Percentiles rank a stretch among this genome's conserved stretches.
Conservation (phyloP, 306 rosid species). For the Pyrus betulifolia region DNA sequence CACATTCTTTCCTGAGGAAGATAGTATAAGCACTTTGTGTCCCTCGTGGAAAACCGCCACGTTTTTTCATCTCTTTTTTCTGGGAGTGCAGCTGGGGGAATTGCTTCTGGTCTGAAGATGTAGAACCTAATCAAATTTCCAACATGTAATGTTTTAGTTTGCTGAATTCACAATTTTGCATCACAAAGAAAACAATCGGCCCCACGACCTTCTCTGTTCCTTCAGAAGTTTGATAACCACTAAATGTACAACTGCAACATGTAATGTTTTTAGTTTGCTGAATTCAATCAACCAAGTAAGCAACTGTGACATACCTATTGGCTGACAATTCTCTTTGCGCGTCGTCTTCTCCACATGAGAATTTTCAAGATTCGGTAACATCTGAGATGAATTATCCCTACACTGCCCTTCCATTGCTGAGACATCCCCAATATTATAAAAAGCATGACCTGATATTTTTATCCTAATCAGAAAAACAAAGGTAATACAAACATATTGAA, state of each 20-base stretch:
- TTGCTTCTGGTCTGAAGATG: conserved; percentile 5
- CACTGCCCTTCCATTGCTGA: background rate
- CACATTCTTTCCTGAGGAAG: conserved; percentile 25
- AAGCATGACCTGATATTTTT: conserved; percentile 3
- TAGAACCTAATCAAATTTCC: background rate
- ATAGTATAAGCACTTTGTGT: conserved; percentile 18
- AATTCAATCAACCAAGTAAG: background rate
- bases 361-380: background rate
- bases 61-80: background rate
- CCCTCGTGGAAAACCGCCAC: background rate
- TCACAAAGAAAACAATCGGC: too few relatives aligned
- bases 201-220: background rate
- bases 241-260: background rate
- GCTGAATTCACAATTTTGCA: too few relatives aligned
- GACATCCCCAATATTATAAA: conserved; percentile 1
- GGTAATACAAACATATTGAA: background rate
- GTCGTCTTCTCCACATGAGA: conserved; percentile 7
- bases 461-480: background rate
- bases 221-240: background rate
- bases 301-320: conserved; percentile 1
- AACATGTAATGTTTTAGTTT: background rate
- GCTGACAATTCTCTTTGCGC: background rate
- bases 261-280: background rate
- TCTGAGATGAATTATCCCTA: background rate
- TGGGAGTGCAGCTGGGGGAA: conserved; percentile 6